Percentiles rank a stretch among this genome's conserved stretches.
Evolutionary conservation across 164 flowering plant genomes (phyloP).

Genomic region (Macadamia tetraphylla): DNA sequence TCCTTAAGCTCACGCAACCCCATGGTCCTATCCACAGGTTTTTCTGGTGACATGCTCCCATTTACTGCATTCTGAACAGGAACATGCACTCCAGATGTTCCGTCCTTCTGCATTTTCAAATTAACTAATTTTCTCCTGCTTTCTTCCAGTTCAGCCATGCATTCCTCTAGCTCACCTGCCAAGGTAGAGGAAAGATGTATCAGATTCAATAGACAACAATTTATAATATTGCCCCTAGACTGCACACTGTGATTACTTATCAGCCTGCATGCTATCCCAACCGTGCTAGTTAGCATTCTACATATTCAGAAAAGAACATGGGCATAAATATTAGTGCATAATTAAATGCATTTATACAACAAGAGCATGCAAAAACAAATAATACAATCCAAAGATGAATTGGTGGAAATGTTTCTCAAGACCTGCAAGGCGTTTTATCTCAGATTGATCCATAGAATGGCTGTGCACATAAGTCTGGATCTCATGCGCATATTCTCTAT

Average conservation of each 20-base stretch:
- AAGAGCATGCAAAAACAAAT: too few species aligned
- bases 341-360: too few species aligned
- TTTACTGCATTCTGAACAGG: conserved; percentile 41
- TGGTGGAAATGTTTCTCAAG: background rate
- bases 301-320: background rate
- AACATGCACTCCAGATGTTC: conserved; percentile 38
- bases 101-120: conserved; percentile 78
- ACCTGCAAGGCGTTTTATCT: conserved; percentile 83
- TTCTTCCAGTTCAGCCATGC: conserved; percentile 88
- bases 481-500: conserved; percentile 57
- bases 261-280: too few species aligned
- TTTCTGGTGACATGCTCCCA: conserved; percentile 75
- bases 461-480: conserved; percentile 41
- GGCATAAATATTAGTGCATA: background rate
- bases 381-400: background rate
- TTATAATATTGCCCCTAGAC: background rate
- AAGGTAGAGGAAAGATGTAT: conserved; percentile 17
- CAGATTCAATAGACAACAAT: conserved; percentile 8
- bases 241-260: too few species aligned
- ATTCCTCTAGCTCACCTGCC: conserved; percentile 88
- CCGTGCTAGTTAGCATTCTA: background rate
- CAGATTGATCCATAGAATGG: conserved; percentile 54
- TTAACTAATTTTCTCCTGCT: conserved; percentile 78
- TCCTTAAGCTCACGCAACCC: conserved; percentile 67
- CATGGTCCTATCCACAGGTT: conserved; percentile 46